These are phyloP conservation scores for peach (Prunus persica) DNA, from an alignment of 306 rosid genomes.

Conservation along the genomic window Prunus_persica_NCBIv2 NC_034014.1:28784501-28785000, in stretches of 20 bases:
- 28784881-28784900: too few species aligned
- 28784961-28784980: too few species aligned
- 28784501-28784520: conserved; percentile 12
- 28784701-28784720: background rate
- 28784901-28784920: background rate
- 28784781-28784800: background rate
- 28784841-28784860: too few species aligned
- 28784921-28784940: background rate
- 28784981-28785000: background rate
- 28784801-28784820: background rate
- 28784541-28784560: background rate
- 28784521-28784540: conserved; percentile 28
- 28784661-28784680: background rate
- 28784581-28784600: background rate
- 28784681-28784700: background rate
- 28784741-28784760: too few species aligned
- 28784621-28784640: background rate
- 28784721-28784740: background rate
- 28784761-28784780: too few species aligned
- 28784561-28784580: conserved; percentile 1
- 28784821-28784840: background rate
- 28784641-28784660: background rate
- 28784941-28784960: too few species aligned
- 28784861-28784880: too few species aligned
- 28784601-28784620: background rate